Conservation (phyloP, 257 asterid genomes). For the Ilex asprella region DNA sequence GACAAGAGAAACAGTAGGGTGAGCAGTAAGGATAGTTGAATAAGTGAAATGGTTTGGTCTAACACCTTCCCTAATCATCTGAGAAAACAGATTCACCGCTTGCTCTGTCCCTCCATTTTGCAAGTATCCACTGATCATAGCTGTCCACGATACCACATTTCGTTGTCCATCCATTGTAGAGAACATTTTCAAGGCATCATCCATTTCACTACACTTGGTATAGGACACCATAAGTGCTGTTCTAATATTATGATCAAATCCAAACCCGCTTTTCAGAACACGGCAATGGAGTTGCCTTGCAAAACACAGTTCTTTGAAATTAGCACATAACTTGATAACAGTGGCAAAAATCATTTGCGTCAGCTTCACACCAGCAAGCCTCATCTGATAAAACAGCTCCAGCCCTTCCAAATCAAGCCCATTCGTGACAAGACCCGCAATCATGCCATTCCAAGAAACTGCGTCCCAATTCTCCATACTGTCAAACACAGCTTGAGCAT, state of each 20-base stretch:
- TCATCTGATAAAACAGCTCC: slow-evolving; percentile 54
- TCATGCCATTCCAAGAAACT: slow-evolving; percentile 93
- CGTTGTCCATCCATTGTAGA: slow-evolving; percentile 28
- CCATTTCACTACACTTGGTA: slow-evolving; percentile 60
- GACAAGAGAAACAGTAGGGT: slow-evolving; percentile 39
- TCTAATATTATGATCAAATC: slow-evolving; percentile 37
- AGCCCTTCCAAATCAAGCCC: slow-evolving; percentile 67
- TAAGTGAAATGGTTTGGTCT: slow-evolving; percentile 77
- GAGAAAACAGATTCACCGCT: slow-evolving; percentile 53
- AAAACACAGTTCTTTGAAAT: slow-evolving; percentile 49
- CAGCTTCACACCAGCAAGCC: slow-evolving; percentile 48
- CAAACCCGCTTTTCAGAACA: slow-evolving; percentile 48
- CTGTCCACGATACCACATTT: slow-evolving; percentile 91
- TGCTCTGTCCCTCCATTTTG: slow-evolving; percentile 45
- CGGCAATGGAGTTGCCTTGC: slow-evolving; percentile 68
- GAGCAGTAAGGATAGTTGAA: slow-evolving; percentile 61
- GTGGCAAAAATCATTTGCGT: slow-evolving; percentile 46
- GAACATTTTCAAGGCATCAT: slow-evolving; percentile 62
- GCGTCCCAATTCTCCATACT: slow-evolving; percentile 40
- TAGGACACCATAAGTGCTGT: slow-evolving; percentile 75
- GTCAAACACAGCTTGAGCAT: slow-evolving; percentile 54
- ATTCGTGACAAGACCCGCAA: slow-evolving; percentile 62
- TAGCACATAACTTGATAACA: slow-evolving; percentile 61
- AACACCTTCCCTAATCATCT: slow-evolving; percentile 59
- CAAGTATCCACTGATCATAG: slow-evolving; percentile 69